Conservation (phyloP, 129 eudicot genomes). For the Helichrysum umbraculigerum region DNA sequence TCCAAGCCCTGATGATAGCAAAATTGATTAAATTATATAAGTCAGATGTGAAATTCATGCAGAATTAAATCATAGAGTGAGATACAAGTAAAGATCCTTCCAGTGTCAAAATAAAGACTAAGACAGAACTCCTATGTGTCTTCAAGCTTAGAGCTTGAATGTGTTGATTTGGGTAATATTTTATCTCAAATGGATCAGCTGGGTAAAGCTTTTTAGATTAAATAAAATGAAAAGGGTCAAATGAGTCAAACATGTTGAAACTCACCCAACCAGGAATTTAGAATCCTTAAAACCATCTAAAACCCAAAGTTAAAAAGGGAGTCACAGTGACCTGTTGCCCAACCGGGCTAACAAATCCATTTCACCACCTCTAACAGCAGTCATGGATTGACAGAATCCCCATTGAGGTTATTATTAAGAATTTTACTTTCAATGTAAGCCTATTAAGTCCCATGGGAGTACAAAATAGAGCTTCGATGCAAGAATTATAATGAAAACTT, state of each 20-base stretch:
- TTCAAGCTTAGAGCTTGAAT: neutral
- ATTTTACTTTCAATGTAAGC: neutral
- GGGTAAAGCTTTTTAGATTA: too few species aligned
- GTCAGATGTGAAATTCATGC: neutral
- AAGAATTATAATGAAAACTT: neutral
- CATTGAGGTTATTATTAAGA: neutral
- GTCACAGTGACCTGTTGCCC: neutral
- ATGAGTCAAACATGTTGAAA: too few species aligned
- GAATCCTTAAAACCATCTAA: neutral
- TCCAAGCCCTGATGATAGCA: slow-evolving; percentile 44
- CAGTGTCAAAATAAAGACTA: neutral
- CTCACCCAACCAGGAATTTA: too few species aligned
- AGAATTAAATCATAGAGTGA: neutral
- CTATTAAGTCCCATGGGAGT: neutral
- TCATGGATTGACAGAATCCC: neutral
- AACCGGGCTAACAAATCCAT: neutral
- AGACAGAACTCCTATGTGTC: neutral
- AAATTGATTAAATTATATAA: neutral
- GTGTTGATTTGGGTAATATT: too few species aligned
- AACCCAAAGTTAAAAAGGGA: neutral
- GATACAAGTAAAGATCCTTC: neutral
- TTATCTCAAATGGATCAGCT: too few species aligned
- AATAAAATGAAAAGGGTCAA: too few species aligned
- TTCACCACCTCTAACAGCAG: neutral
- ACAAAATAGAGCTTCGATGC: neutral